Percentiles rank a stretch among this genome's conserved stretches.
phyloP scores from a whole-genome alignment of 345 rosid species.

The Cardamine resedifolia region DNA sequence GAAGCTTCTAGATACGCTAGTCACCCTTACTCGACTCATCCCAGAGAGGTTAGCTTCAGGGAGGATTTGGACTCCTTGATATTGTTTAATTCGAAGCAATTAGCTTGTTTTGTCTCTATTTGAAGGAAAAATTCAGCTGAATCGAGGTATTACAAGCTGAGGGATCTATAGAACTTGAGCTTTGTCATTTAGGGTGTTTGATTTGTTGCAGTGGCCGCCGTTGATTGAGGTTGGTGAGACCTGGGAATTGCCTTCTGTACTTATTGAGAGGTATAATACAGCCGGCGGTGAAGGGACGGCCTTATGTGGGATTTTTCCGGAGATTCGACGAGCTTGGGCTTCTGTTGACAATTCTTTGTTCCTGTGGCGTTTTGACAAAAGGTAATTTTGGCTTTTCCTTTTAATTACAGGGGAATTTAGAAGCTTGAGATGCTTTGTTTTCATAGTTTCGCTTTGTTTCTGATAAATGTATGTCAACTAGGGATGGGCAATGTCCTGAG shows the following conservation, averaged over 20 bases:
- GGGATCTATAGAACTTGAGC: background rate
- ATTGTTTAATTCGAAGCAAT: background rate
- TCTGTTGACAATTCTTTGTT: constrained; percentile 89
- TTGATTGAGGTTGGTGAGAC: constrained; percentile 75
- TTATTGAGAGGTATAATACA: constrained; percentile 81
- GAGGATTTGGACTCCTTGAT: background rate
- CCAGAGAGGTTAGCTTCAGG: constrained; percentile 66
- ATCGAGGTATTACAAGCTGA: background rate
- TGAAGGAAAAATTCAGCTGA: background rate
- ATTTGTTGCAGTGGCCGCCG: constrained; percentile 86
- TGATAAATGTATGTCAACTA: constrained; percentile 36
- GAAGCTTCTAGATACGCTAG: constrained; percentile 93
- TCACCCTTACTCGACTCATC: constrained; percentile 89
- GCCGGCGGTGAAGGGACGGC: constrained; percentile 99
- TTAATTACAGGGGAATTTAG: background rate
- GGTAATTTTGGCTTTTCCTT: constrained; percentile 47
- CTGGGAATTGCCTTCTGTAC: constrained; percentile 82
- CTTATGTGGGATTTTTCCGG: constrained; percentile 89
- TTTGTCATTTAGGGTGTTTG: constrained; percentile 19
- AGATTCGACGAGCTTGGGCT: constrained; percentile 96
- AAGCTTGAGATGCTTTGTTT: constrained; percentile 14
- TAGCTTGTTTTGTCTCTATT: constrained; percentile 13
- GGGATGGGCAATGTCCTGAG: constrained; percentile 99
- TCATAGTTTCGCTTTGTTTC: background rate
- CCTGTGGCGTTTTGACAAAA: constrained; percentile 93